phyloP scores from a whole-genome alignment of 495 filamentous ascomycete species.

The Jackrogersella minutella region DNA sequence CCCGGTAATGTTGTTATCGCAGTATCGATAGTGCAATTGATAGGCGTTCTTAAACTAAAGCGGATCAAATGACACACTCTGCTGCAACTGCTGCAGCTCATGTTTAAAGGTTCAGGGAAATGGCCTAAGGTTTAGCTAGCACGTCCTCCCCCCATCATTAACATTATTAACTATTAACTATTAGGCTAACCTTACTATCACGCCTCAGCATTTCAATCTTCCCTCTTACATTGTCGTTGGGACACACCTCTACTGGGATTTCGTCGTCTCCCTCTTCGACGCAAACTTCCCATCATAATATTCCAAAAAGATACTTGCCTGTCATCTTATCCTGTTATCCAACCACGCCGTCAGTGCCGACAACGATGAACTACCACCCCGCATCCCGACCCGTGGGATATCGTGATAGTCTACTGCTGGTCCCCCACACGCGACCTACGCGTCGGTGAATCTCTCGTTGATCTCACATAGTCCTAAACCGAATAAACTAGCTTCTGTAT shows the following conservation, averaged over 20 bases:
- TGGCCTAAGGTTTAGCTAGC: constrained; percentile 14
- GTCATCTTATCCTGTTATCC: constrained; percentile 1
- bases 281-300: constrained; percentile 13
- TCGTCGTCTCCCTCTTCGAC: constrained; percentile 1
- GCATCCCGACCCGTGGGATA: constrained; percentile 44
- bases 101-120: constrained; percentile 3
- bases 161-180: not conserved
- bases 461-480: not conserved
- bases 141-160: constrained; percentile 4
- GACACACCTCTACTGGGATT: constrained; percentile 10
- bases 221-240: not conserved
- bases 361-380: constrained; percentile 46
- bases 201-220: constrained; percentile 16
- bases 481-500: not conserved
- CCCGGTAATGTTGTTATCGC: constrained; percentile 31
- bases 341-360: constrained; percentile 33
- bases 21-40: constrained; percentile 34
- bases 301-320: not conserved
- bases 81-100: constrained; percentile 17
- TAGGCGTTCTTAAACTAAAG: constrained; percentile 18
- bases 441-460: constrained; percentile 37
- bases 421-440: constrained; percentile 41
- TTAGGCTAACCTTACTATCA: constrained; percentile 3
- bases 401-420: constrained; percentile 41
- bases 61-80: constrained; percentile 42